phyloP scores from a whole-genome alignment of 768 basidiomycete genomes.

The Glaciozyma antarctica region DNA sequence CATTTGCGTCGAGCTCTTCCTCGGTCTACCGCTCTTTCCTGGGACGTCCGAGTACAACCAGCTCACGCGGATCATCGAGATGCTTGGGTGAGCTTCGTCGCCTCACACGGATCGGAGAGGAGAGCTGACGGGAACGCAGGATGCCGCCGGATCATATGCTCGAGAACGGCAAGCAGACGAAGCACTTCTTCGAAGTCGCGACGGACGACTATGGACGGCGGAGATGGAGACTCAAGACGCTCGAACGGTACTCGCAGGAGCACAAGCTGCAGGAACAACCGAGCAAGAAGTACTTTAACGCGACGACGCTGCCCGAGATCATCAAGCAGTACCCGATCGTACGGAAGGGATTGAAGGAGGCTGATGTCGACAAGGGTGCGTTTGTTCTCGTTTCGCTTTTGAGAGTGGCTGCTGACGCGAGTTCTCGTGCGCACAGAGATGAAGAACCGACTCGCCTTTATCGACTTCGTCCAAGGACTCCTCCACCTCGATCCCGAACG shows the following conservation, averaged over 20 bases:
- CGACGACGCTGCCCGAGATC: slow-evolving; percentile 83
- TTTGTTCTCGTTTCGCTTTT: background rate
- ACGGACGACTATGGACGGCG: slow-evolving; percentile 68
- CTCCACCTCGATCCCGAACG: slow-evolving; percentile 89
- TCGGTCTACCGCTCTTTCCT: slow-evolving; percentile 91
- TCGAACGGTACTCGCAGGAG: slow-evolving; percentile 93
- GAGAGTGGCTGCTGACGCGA: background rate
- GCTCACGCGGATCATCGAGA: slow-evolving; percentile 88
- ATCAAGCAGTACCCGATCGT: slow-evolving; percentile 92
- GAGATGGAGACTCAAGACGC: slow-evolving; percentile 65
- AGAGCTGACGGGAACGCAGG: slow-evolving; percentile 43
- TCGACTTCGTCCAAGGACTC: slow-evolving; percentile 93
- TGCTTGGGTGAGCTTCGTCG: slow-evolving; percentile 71
- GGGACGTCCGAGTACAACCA: slow-evolving; percentile 99
- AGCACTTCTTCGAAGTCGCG: slow-evolving; percentile 79
- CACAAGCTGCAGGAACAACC: slow-evolving; percentile 94
- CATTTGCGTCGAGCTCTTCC: slow-evolving; percentile 94
- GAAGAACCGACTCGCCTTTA: slow-evolving; percentile 85
- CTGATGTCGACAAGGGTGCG: slow-evolving; percentile 45
- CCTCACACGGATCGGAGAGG: background rate
- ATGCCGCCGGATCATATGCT: slow-evolving; percentile 86
- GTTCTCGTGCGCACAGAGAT: slow-evolving; percentile 52
- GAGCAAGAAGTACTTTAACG: slow-evolving; percentile 98
- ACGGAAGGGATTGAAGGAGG: slow-evolving; percentile 75
- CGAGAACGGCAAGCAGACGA: slow-evolving; percentile 88